Evolutionary conservation across 2,329 filamentous ascomycete species (phyloP).

Genomic region (Epicoccum sorghinum): DNA sequence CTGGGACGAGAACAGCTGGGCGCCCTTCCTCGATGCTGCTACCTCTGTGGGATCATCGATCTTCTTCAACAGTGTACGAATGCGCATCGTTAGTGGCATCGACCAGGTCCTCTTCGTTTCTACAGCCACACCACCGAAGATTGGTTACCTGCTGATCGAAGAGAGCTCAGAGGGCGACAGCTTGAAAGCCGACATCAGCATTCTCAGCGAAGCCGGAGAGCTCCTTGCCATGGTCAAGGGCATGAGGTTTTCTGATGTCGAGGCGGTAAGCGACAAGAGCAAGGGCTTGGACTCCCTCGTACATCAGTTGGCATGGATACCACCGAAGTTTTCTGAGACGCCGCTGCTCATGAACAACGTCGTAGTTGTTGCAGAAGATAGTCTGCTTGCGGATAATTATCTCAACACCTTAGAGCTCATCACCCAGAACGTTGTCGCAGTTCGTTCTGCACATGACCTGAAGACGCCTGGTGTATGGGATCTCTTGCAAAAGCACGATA

Average conservation of each 20-base stretch:
- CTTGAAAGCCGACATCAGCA: conserved; percentile 38
- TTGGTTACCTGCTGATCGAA: conserved; percentile 45
- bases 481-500: conserved; percentile 12
- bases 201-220: conserved; percentile 37
- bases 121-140: conserved; percentile 33
- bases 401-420: conserved; percentile 20
- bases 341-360: conserved; percentile 31
- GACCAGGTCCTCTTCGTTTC: conserved; percentile 35
- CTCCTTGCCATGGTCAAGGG: conserved; percentile 41
- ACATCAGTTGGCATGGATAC: conserved; percentile 49
- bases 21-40: conserved; percentile 51
- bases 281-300: conserved; percentile 40
- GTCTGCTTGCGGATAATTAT: conserved; percentile 22
- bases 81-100: conserved; percentile 49
- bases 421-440: neutral
- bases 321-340: conserved; percentile 42
- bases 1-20: conserved; percentile 47
- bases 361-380: conserved; percentile 35
- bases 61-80: conserved; percentile 45
- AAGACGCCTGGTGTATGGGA: neutral
- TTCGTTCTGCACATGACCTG: conserved; percentile 18
- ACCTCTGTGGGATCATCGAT: conserved; percentile 52
- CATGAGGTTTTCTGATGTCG: conserved; percentile 52
- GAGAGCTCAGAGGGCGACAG: conserved; percentile 31
- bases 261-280: conserved; percentile 36